Evolutionary conservation across 306 rosid species (phyloP), one percentile per base, ranked within the genome.

Genomic region (Clitoria ternatea): DNA sequence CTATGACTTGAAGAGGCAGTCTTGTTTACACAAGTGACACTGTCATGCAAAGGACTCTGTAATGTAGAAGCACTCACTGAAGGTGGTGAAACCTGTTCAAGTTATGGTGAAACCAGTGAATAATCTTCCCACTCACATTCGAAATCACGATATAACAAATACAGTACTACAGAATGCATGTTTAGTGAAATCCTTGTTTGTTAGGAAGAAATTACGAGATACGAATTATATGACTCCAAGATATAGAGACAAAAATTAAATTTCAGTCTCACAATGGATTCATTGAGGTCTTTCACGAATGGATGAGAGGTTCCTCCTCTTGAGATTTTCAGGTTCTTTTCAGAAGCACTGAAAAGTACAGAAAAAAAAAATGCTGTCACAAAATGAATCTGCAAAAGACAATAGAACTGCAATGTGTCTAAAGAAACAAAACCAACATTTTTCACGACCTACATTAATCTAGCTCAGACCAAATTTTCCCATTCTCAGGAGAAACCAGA

Each of bases 11-110:
- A 54, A 54, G 8, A 13, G 35, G 61, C 27, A 54, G 13, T 26
- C 12, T 54, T 54, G 37, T 27, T 54, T n/a, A 54, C 37, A 54
- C 20, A 26, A 13, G 20, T 27, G 20, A 54, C 37, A n/a, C 27
- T 54, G 61, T 27, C 37, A 27, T 6, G 37, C 20, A 14, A 54
- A 13, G 61, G 61, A 54, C 37, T 26, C 37, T 29, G 61, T 54
- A 54, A 54, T 20, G 36, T 26, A 27, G 61, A 26, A 54, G 37
- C 61, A 27, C 61, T n/a, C 20, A 26, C 61, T 0, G 61, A 54
- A 54, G 61, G 61, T 54, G 61, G 19, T 7, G 61, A 54, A 54
- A 54, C 61, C 61, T 54, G 61, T 54, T 6, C 61, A 54, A 27
- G 19, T n/a, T 11, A 54, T n/a, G 61, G 7, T 54, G 27, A 54